Evolutionary conservation across 495 filamentous ascomycete species (phyloP), one percentile per base, ranked within the genome.

Genomic region (Mytilinidion resinicola): DNA sequence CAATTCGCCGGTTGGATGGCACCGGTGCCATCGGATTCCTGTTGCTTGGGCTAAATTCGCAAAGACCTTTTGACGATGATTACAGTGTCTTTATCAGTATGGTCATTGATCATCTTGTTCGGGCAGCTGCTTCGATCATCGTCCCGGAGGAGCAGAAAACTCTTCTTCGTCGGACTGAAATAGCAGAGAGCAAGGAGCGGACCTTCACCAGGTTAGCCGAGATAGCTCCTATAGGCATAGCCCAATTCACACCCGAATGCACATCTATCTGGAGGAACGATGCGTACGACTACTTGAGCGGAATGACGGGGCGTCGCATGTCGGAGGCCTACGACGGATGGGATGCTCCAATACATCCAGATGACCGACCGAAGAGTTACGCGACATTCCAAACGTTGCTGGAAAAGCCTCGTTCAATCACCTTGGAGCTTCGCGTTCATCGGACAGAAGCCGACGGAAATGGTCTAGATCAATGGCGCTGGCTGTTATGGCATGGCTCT

Each of bases 41-140:
- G 11, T 11, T 61, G 3, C 10, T 61, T 8, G 59, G 59, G 9
- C 21, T 61, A 14, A 61, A 61, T 41, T 52, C 59, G 6, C 59
- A 50, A 30, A 47, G 52, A 41, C 59, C 53, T 7, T 61, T 41
- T 33, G 59, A 61, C 21, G 53, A 56, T 6, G 41, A 48, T 25
- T 61, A 51, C 36, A 42, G 46, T 25, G 33, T 30, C 9, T 61
- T 57, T 41, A 46, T 61, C 5, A 47, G 33, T 21, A 12, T 20
- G 4, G 11, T 56, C 8, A 35, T 54, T 14, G 50, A 55, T 33
- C 59, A 61, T 19, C 30, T 61, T 11, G 53, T 51, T 8, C 50
- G 34, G 42, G 30, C 34, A 34, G 51, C 52, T 1, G 53, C 59
- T 11, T 50, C 43, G 0, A 48, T 61, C 11, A 15, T 39, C 11